Conservation (phyloP, 805 yeast species). For the Spathaspora passalidarum region DNA sequence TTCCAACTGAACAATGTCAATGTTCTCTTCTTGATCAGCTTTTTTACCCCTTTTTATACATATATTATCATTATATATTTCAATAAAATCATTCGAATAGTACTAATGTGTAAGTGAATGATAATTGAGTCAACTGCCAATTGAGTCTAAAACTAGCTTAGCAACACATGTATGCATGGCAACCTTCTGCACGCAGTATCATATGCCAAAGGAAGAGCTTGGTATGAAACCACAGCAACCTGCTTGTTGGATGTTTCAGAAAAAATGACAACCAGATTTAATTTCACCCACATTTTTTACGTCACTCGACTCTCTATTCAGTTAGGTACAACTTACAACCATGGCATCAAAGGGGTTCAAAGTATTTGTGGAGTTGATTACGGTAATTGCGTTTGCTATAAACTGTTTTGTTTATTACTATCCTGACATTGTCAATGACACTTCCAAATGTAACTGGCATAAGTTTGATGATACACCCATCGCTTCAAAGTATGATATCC, state of each 20-base stretch:
- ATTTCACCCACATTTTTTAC: background rate
- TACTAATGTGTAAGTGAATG: too few relatives aligned
- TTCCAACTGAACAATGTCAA: too few relatives aligned
- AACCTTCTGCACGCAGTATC: too few relatives aligned
- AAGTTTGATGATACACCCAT: slow-evolving; percentile 12
- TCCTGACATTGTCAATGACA: slow-evolving; percentile 52
- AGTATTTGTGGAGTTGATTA: slow-evolving; percentile 5
- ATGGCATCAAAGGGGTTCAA: background rate
- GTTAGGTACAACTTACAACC: too few relatives aligned
- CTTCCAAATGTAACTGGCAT: slow-evolving; percentile 62
- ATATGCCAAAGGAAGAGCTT: background rate
- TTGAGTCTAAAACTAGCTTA: too few relatives aligned
- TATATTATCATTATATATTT: background rate
- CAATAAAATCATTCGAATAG: background rate
- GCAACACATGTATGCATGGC: too few relatives aligned
- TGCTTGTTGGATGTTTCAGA: background rate
- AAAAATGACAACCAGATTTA: background rate
- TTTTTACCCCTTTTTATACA: background rate
- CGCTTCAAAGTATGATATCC: too few relatives aligned
- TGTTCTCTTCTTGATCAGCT: too few relatives aligned
- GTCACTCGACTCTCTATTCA: too few relatives aligned
- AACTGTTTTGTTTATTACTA: slow-evolving; percentile 73
- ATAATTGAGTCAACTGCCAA: too few relatives aligned
- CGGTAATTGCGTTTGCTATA: slow-evolving; percentile 38
- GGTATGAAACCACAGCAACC: background rate